A percentile compares a stretch with the other conserved stretches of the same genome.
phyloP scores from a whole-genome alignment of 352 stramenopile species.

The Globisporangium carolinianum region DNA sequence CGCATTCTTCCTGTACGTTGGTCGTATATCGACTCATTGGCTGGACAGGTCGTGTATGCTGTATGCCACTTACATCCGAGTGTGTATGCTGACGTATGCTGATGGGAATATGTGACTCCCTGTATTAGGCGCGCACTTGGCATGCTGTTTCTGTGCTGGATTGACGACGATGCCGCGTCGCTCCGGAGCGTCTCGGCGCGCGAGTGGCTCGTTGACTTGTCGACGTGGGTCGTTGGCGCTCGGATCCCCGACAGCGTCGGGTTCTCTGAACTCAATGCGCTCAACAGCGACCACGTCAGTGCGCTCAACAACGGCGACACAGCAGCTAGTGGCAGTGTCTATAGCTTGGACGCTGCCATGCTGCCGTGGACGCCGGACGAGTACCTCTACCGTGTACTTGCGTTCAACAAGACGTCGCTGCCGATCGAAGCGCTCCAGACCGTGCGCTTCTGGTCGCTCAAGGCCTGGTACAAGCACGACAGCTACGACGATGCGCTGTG shows the following conservation, averaged over 20 bases:
- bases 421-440: constrained; percentile 53
- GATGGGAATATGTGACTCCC: not conserved
- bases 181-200: constrained; percentile 63
- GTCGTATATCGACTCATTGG: too few relatives aligned
- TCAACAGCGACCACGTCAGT: constrained; percentile 53
- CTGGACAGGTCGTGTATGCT: too few relatives aligned
- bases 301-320: not conserved
- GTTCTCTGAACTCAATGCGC: constrained; percentile 50
- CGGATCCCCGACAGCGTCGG: constrained; percentile 53
- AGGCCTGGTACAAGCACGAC: constrained; percentile 53
- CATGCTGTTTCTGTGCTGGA: constrained; percentile 74
- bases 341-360: constrained; percentile 31
- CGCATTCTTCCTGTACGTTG: constrained; percentile 53
- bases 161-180: constrained; percentile 53
- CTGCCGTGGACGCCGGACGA: constrained; percentile 77
- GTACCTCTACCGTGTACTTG: constrained; percentile 67
- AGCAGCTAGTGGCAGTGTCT: constrained; percentile 1
- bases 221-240: constrained; percentile 58
- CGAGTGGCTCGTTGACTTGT: constrained; percentile 61
- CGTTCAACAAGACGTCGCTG: constrained; percentile 50
- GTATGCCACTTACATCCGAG: too few relatives aligned
- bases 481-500: constrained; percentile 40
- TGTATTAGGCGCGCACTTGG: constrained; percentile 41
- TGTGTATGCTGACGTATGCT: not conserved
- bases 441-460: constrained; percentile 72